phyloP scores from a whole-genome alignment of 768 basidiomycete genomes.

The Glaciozyma antarctica region DNA sequence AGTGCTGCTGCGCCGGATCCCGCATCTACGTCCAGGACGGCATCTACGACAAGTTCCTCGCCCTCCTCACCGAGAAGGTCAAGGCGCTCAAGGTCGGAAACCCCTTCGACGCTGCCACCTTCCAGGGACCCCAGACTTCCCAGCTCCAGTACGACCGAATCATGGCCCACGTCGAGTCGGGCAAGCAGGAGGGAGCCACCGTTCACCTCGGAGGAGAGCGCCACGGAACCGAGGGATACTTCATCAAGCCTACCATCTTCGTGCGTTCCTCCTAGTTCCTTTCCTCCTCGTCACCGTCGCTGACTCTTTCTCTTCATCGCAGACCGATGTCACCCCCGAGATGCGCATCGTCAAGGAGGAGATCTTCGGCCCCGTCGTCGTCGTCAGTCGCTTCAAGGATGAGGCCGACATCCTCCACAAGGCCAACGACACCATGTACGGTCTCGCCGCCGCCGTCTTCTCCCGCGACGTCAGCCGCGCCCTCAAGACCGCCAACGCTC shows the following conservation, averaged over 20 bases:
- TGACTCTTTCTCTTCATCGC: conserved; percentile 47
- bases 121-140: conserved; percentile 70
- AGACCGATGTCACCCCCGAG: conserved; percentile 48
- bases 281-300: not conserved
- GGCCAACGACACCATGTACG: conserved; percentile 76
- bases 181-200: conserved; percentile 61
- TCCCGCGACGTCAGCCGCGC: conserved; percentile 67
- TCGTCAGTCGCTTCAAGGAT: conserved; percentile 64
- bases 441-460: conserved; percentile 64
- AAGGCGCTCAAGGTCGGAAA: conserved; percentile 53
- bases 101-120: conserved; percentile 53
- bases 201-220: conserved; percentile 56
- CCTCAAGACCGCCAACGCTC: conserved; percentile 57
- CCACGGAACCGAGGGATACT: conserved; percentile 56
- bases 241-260: conserved; percentile 41
- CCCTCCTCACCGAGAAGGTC: conserved; percentile 51
- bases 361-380: conserved; percentile 42
- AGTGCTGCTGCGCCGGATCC: conserved; percentile 69
- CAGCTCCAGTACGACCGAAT: conserved; percentile 61
- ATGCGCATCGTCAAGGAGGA: conserved; percentile 60
- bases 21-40: conserved; percentile 69
- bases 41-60: conserved; percentile 69
- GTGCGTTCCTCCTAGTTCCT: conserved; percentile 33
- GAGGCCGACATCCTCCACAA: conserved; percentile 36
- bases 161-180: conserved; percentile 66